phyloP scores from a whole-genome alignment of 2,329 filamentous ascomycete genomes.

The Ceratocystiopsis sp. region DNA sequence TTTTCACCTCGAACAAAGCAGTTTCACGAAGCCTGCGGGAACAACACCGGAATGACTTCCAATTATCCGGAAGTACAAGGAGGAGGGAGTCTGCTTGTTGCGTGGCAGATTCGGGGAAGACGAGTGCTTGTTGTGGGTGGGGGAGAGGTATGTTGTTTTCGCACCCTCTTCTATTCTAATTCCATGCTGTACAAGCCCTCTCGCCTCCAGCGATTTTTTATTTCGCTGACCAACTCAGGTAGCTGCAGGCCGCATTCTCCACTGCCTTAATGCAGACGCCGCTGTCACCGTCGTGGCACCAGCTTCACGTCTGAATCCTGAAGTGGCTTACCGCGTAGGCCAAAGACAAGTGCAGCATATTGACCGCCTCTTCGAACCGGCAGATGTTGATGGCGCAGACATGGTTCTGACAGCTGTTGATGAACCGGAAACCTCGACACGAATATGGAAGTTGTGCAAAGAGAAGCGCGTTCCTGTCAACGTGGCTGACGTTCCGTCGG shows the following conservation, averaged over 20 bases:
- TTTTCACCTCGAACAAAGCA: no score
- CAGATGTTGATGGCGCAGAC: constrained; percentile 64
- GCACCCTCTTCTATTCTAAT: neutral
- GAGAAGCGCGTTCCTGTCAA: constrained; percentile 72
- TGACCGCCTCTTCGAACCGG: constrained; percentile 68
- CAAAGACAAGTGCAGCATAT: constrained; percentile 61
- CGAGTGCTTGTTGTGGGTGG: constrained; percentile 84
- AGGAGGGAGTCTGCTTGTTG: constrained; percentile 82
- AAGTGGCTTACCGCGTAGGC: constrained; percentile 68
- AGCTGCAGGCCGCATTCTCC: constrained; percentile 82
- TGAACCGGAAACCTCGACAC: constrained; percentile 75
- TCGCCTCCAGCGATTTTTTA: neutral
- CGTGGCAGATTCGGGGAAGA: constrained; percentile 88
- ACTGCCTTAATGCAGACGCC: constrained; percentile 89
- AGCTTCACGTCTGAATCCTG: constrained; percentile 61
- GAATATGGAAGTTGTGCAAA: constrained; percentile 89
- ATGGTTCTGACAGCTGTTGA: constrained; percentile 93
- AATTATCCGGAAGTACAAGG: constrained; percentile 69
- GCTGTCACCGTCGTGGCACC: constrained; percentile 76
- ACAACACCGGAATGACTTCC: constrained; percentile 10
- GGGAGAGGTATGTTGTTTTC: constrained; percentile 53
- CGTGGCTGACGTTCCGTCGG: constrained; percentile 88
- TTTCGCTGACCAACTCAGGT: constrained; percentile 39
- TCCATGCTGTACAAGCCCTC: constrained; percentile 19
- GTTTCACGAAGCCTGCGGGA: no score